Percentiles rank a stretch among this genome's conserved stretches.
phyloP scores from a whole-genome alignment of 2,329 filamentous ascomycete species.

The Colletotrichum simmondsii region DNA sequence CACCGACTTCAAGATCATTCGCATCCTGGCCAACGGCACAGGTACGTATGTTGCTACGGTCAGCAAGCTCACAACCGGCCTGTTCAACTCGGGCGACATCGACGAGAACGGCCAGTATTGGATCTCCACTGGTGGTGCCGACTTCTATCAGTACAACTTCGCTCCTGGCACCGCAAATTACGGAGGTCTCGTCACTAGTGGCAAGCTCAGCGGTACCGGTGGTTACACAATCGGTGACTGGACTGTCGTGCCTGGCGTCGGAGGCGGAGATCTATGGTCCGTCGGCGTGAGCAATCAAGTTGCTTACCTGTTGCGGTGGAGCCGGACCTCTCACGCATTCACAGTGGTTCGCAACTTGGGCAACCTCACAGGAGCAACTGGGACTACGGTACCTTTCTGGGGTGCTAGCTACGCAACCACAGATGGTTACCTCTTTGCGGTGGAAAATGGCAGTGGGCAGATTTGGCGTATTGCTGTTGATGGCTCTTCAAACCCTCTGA shows the following conservation, averaged over 20 bases:
- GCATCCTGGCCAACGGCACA: slow-evolving; percentile 36
- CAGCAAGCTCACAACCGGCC: neutral
- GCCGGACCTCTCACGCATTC: slow-evolving; percentile 18
- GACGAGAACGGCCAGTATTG: slow-evolving; percentile 37
- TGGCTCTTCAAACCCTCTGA: neutral
- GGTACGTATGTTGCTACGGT: slow-evolving; percentile 12
- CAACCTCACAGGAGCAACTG: slow-evolving; percentile 14
- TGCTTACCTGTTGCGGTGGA: slow-evolving; percentile 34
- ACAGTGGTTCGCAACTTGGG: slow-evolving; percentile 28
- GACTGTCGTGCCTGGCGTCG: slow-evolving; percentile 35
- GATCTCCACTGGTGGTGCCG: slow-evolving; percentile 27
- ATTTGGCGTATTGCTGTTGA: slow-evolving; percentile 37
- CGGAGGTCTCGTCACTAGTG: slow-evolving; percentile 13
- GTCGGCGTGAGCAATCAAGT: slow-evolving; percentile 22
- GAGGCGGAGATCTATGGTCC: slow-evolving; percentile 34
- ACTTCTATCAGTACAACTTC: slow-evolving; percentile 37
- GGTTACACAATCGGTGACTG: slow-evolving; percentile 34
- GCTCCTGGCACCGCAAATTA: slow-evolving; percentile 35
- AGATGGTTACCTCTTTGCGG: slow-evolving; percentile 35
- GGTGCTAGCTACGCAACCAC: slow-evolving; percentile 36
- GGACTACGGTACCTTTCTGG: slow-evolving; percentile 18
- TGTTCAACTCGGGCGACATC: slow-evolving; percentile 37
- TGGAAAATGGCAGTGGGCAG: slow-evolving; percentile 37
- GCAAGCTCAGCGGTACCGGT: neutral
- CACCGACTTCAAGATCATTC: slow-evolving; percentile 30